Conservation (phyloP, 23 red algal genomes). For the Gracilaria domingensis region DNA sequence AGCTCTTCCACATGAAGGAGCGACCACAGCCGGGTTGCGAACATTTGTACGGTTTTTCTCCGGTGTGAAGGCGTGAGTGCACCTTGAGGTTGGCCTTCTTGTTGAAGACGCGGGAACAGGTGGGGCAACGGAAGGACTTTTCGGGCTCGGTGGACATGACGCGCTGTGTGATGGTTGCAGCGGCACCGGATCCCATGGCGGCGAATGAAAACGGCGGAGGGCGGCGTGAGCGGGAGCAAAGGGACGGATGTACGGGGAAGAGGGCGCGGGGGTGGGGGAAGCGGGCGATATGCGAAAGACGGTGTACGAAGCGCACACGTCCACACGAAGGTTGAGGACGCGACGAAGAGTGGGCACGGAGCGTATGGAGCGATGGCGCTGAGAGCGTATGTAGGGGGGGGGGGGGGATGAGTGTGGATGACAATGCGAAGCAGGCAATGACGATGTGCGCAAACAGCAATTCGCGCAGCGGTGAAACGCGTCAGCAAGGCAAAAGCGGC, state of each 20-base stretch:
- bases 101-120: slow-evolving; percentile 69
- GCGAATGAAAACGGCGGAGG: not conserved
- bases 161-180: slow-evolving; percentile 32
- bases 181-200: slow-evolving; percentile 38
- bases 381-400: not conserved
- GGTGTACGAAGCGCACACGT: not conserved
- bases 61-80: slow-evolving; percentile 83
- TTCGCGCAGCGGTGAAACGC: not conserved
- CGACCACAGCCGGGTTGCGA: slow-evolving; percentile 61
- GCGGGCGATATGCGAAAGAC: not conserved
- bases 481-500: not conserved
- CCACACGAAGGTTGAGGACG: not conserved
- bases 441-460: not conserved
- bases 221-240: not conserved
- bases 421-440: not conserved
- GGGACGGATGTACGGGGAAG: slow-evolving; percentile 14
- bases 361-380: not conserved
- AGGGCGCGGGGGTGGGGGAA: too few species aligned
- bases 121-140: slow-evolving; percentile 67
- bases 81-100: slow-evolving; percentile 87
- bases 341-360: not conserved
- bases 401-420: not conserved
- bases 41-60: slow-evolving; percentile 80
- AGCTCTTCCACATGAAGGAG: slow-evolving; percentile 88
- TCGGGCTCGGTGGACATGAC: slow-evolving; percentile 31